Evolutionary conservation across 768 basidiomycete genomes (phyloP), one percentile per base, ranked within the genome.

Genomic region (Boletus subparvulus): DNA sequence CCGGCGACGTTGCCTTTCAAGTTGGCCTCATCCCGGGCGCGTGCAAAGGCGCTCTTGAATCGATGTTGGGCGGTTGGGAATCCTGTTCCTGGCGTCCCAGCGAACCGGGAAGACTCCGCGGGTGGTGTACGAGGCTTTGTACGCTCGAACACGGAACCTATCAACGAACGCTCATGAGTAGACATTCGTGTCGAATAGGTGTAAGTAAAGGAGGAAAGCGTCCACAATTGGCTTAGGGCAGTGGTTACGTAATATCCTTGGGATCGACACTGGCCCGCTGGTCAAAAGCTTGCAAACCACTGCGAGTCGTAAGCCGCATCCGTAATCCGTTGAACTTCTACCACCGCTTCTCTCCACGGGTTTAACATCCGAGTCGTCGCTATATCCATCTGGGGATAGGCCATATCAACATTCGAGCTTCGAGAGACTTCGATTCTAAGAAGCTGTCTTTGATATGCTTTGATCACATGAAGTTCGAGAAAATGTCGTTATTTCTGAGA

Each of bases 21-120:
- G 47, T 53, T 46, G 10, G 52, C 49, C 41, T 71, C 75, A 37
- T 83, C 80, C 59, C 78, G 72, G 36, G 73, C 77, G 3, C 81
- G 78, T 16, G 79, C 73, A 73, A 87, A 87, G 19, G 84, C 82
- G 57, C 86, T 86, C 67, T 75, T 76, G 45, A 80, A 86, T 39
- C 88, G 81, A 69, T 88, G 88, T 49, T 82, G 77, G 4, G 81
- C 86, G 1, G 69, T 61, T 19, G 88, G 88, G 70, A 90, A 90
- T 10, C 87, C 87, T 28, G 77, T 73, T 70, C 48, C 69, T 26
- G 50, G 68, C 1, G 48, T 54, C 9, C 50, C 49, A 0, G 59
- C 41, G 36, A 74, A 63, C 32, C 58, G 63, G 11, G 61, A 47
- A 21, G 70, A 65, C 8, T 68, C 66, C 3, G 65, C 40, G 1